Percentiles rank a stretch among this genome's conserved stretches.
These are phyloP conservation scores for Lasiodiplodia theobromae DNA, from an alignment of 2,329 filamentous ascomycete species.

Conservation along the genomic window DNA sequence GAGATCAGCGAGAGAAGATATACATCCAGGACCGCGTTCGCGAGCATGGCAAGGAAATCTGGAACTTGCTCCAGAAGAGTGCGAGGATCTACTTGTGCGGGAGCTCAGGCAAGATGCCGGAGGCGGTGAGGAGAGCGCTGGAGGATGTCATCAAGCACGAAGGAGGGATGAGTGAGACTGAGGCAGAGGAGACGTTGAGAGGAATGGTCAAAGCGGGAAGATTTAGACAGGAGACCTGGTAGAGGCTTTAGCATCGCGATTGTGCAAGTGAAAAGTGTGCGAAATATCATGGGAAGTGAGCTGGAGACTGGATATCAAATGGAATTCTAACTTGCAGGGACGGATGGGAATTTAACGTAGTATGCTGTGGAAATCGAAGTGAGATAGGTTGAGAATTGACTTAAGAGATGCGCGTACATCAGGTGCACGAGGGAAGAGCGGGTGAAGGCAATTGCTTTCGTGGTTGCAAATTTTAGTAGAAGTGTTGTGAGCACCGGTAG, in stretches of 20 bases:
- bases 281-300: too few species aligned
- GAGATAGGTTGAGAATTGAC: too few species aligned
- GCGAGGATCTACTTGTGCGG: slow-evolving; percentile 67
- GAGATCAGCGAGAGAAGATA: slow-evolving; percentile 66
- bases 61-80: slow-evolving; percentile 57
- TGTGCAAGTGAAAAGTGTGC: background rate
- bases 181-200: slow-evolving; percentile 63
- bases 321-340: too few species aligned
- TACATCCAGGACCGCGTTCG: slow-evolving; percentile 73
- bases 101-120: slow-evolving; percentile 74
- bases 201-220: slow-evolving; percentile 67
- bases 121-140: slow-evolving; percentile 70
- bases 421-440: too few species aligned
- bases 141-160: slow-evolving; percentile 64
- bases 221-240: slow-evolving; percentile 77
- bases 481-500: too few species aligned
- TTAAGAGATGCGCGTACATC: too few species aligned
- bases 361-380: too few species aligned
- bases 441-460: too few species aligned
- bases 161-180: slow-evolving; percentile 50
- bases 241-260: slow-evolving; percentile 24
- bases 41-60: slow-evolving; percentile 58
- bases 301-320: too few species aligned
- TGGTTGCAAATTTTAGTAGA: too few species aligned
- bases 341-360: too few species aligned